Evolutionary conservation across 2,329 filamentous ascomycete genomes (phyloP).

Genomic region (Blumeria graminis): DNA sequence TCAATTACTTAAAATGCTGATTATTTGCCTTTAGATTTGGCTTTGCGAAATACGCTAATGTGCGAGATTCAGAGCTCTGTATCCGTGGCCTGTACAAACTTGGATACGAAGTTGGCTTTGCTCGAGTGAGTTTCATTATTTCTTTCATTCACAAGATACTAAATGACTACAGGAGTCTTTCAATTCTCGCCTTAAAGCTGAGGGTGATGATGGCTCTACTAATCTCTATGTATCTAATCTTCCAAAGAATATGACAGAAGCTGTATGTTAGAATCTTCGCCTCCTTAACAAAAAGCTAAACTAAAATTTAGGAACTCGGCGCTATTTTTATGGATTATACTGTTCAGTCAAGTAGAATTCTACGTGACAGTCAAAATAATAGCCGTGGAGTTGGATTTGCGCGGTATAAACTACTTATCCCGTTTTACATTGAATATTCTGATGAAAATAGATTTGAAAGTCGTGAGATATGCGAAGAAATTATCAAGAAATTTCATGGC

Average conservation of each 20-base stretch:
- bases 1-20: neutral
- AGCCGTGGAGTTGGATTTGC: conserved; percentile 95
- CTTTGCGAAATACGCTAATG: conserved; percentile 84
- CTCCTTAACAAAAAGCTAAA: conserved; percentile 7
- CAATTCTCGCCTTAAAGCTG: conserved; percentile 91
- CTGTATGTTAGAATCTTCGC: conserved; percentile 29
- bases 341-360: conserved; percentile 84
- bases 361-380: conserved; percentile 73
- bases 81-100: conserved; percentile 87
- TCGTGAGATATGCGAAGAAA: conserved; percentile 71
- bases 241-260: conserved; percentile 75
- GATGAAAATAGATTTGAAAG: conserved; percentile 46
- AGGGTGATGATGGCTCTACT: conserved; percentile 70
- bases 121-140: conserved; percentile 34
- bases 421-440: conserved; percentile 1
- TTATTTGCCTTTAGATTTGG: conserved; percentile 43
- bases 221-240: conserved; percentile 97
- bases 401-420: conserved; percentile 33
- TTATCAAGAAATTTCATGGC: conserved; percentile 73
- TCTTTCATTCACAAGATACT: conserved; percentile 4
- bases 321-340: conserved; percentile 58
- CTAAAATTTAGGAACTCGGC: conserved; percentile 36
- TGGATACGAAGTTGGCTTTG: conserved; percentile 94
- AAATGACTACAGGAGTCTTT: conserved; percentile 57
- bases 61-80: conserved; percentile 76